Conservation (phyloP, 805 yeast genomes). For the Starmerella gropengiesseri region DNA sequence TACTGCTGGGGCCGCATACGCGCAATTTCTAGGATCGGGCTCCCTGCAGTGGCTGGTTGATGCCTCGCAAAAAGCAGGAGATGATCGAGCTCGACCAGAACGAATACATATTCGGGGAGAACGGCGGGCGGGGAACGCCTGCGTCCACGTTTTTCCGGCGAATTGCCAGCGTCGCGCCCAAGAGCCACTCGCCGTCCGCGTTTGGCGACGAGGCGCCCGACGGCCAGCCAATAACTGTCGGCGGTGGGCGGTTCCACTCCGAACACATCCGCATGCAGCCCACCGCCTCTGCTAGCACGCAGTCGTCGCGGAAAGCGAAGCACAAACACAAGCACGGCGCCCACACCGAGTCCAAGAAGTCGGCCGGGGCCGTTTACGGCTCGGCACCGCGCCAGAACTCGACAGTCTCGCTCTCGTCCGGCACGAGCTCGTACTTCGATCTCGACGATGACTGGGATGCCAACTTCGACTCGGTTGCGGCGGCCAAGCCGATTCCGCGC, state of each 20-base stretch:
- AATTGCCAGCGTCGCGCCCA: conserved; percentile 24
- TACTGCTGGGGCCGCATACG: too few relatives aligned
- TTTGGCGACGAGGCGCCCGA: conserved; percentile 26
- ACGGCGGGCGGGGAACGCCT: conserved; percentile 56
- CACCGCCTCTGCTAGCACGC: neutral
- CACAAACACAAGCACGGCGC: conserved; percentile 4
- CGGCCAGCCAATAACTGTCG: conserved; percentile 32
- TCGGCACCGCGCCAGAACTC: conserved; percentile 5
- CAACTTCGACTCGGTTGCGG: conserved; percentile 36
- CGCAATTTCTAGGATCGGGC: too few relatives aligned
- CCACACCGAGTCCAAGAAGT: neutral
- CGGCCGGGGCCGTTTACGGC: neutral
- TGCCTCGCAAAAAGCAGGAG: conserved; percentile 17
- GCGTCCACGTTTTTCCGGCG: conserved; percentile 41
- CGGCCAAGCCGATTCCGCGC: conserved; percentile 19
- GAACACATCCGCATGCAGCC: conserved; percentile 26
- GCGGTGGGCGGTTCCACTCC: conserved; percentile 49
- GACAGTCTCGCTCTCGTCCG: conserved; percentile 11
- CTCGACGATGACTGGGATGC: conserved; percentile 93
- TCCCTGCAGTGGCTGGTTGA: conserved; percentile 9
- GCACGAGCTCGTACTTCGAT: conserved; percentile 43
- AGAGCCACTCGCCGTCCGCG: conserved; percentile 3
- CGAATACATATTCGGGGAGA: conserved; percentile 57
- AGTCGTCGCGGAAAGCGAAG: conserved; percentile 8
- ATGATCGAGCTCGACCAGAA: conserved; percentile 26